These are phyloP conservation scores for Thelonectria discophora DNA, from an alignment of 2,329 filamentous ascomycete genomes.

Conservation along the genomic window DNA sequence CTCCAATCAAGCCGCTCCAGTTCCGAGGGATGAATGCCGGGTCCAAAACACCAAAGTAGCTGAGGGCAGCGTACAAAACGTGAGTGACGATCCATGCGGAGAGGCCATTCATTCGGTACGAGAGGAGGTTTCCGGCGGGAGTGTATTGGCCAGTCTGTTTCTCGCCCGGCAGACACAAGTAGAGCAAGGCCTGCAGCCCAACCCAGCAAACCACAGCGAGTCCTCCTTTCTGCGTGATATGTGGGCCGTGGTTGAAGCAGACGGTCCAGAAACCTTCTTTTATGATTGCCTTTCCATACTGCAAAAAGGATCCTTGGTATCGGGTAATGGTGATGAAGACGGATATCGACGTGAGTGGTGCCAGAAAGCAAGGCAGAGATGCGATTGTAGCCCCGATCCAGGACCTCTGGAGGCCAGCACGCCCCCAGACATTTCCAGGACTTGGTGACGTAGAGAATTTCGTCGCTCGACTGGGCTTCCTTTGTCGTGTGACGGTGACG, in stretches of 20 bases:
- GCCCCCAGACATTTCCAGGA: conserved; percentile 35
- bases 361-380: conserved; percentile 36
- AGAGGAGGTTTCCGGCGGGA: conserved; percentile 53
- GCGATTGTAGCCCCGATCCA: conserved; percentile 38
- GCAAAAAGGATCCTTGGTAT: conserved; percentile 34
- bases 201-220: conserved; percentile 26
- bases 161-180: conserved; percentile 24
- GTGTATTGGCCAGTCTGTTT: conserved; percentile 50
- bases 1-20: conserved; percentile 52
- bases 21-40: conserved; percentile 52
- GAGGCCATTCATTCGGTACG: conserved; percentile 55
- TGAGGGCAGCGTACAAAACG: conserved; percentile 40
- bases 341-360: conserved; percentile 34
- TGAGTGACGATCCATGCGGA: conserved; percentile 52
- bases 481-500: neutral
- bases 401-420: conserved; percentile 35
- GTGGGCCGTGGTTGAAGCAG: conserved; percentile 29
- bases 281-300: conserved; percentile 17
- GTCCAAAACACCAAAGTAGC: conserved; percentile 45
- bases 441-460: neutral
- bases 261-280: conserved; percentile 32
- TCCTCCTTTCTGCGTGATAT: conserved; percentile 27
- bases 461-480: conserved; percentile 1
- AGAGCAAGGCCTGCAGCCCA: conserved; percentile 29
- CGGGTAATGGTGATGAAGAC: conserved; percentile 37